phyloP scores from a whole-genome alignment of 2,329 filamentous ascomycete species.

The Helminthosporium solani region DNA sequence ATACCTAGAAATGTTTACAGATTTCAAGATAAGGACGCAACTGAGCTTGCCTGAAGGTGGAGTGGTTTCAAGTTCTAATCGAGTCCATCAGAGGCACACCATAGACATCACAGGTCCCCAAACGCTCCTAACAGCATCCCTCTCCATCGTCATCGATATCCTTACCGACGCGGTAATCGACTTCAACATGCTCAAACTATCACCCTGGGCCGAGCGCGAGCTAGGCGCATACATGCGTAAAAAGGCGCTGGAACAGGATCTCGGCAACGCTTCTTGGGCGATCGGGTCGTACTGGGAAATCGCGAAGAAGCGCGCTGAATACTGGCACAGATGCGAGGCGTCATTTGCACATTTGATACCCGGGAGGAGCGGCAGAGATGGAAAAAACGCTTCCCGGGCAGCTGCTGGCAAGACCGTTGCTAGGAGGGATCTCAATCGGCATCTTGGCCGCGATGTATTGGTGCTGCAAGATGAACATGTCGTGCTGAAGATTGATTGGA shows the following conservation, averaged over 20 bases:
- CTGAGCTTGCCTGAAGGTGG: constrained; percentile 37
- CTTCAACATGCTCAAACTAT: constrained; percentile 57
- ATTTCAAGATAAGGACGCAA: constrained; percentile 62
- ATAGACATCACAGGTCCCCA: constrained; percentile 55
- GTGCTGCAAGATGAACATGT: constrained; percentile 42
- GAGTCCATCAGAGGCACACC: constrained; percentile 45
- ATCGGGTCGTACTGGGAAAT: constrained; percentile 68
- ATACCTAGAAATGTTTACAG: constrained; percentile 70
- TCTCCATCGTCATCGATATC: constrained; percentile 58
- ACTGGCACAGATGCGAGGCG: constrained; percentile 59
- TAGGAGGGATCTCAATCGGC: constrained; percentile 53
- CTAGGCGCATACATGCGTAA: constrained; percentile 55
- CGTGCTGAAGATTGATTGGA: constrained; percentile 61
- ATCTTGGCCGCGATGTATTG: constrained; percentile 34
- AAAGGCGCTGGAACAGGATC: constrained; percentile 50
- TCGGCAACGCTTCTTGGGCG: constrained; percentile 64
- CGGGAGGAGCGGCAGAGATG: constrained; percentile 14
- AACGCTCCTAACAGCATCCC: constrained; percentile 58
- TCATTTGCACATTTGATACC: constrained; percentile 45
- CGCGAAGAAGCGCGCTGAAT: constrained; percentile 60
- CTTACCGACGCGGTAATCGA: constrained; percentile 51
- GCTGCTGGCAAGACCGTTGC: constrained; percentile 21
- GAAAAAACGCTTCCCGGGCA: constrained; percentile 20
- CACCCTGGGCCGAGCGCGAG: constrained; percentile 60
- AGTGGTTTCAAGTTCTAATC: constrained; percentile 11